phyloP scores from a whole-genome alignment of 2,329 filamentous ascomycete species.

The Nemania serpens region DNA sequence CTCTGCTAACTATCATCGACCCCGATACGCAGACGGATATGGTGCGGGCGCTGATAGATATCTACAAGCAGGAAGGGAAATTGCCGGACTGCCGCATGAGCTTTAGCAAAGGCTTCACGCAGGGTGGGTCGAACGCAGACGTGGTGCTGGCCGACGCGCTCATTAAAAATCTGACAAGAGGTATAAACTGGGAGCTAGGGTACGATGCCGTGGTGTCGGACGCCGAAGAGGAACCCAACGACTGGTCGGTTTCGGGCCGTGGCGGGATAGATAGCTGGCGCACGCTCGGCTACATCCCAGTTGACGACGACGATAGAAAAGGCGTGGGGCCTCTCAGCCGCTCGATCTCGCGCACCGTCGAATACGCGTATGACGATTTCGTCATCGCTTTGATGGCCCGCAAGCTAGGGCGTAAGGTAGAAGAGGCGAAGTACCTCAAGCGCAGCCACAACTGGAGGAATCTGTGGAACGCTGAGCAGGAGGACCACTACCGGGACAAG shows the following conservation, averaged over 20 bases:
- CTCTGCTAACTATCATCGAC: conserved; percentile 73
- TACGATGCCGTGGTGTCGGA: conserved; percentile 76
- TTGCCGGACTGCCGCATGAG: conserved; percentile 80
- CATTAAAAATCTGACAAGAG: conserved; percentile 66
- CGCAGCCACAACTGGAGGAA: conserved; percentile 73
- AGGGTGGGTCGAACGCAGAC: conserved; percentile 78
- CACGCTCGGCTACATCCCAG: conserved; percentile 70
- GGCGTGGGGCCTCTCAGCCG: conserved; percentile 70
- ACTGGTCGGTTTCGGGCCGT: conserved; percentile 72
- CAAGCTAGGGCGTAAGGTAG: conserved; percentile 56
- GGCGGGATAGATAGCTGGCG: conserved; percentile 76
- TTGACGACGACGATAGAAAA: conserved; percentile 65
- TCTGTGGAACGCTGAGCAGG: conserved; percentile 59
- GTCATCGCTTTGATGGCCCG: conserved; percentile 67
- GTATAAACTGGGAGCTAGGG: conserved; percentile 70
- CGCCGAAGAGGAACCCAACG: conserved; percentile 67
- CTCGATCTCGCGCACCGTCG: conserved; percentile 73
- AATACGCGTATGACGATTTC: conserved; percentile 83
- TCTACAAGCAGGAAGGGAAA: conserved; percentile 65
- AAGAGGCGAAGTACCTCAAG: conserved; percentile 63
- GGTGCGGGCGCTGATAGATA: conserved; percentile 73
- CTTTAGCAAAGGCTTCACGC: conserved; percentile 74
- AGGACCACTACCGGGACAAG: conserved; percentile 38
- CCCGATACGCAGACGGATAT: conserved; percentile 70
- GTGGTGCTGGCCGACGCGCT: conserved; percentile 72